A percentile compares a stretch with the other conserved stretches of the same genome.
Evolutionary conservation across 352 stramenopile genomes (phyloP).

Genomic region (Phytopythium montanum): DNA sequence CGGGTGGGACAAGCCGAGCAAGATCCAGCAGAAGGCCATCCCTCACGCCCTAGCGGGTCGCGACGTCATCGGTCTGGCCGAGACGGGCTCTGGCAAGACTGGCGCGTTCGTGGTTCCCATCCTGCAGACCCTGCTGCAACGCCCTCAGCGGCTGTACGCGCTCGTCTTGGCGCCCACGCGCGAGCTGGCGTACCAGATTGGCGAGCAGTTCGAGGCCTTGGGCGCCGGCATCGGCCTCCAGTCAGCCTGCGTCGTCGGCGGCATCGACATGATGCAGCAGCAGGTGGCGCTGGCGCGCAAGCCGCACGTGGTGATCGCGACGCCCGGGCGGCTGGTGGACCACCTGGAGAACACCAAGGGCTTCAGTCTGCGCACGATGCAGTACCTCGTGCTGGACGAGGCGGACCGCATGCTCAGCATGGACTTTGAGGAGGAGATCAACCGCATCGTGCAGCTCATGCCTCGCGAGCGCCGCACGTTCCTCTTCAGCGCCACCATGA

Average conservation of each 20-base stretch:
- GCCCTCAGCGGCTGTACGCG: constrained; percentile 87
- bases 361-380: constrained; percentile 90
- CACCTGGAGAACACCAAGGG: constrained; percentile 97
- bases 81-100: constrained; percentile 96
- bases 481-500: constrained; percentile 99
- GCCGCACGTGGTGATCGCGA: constrained; percentile 95
- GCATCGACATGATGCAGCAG: constrained; percentile 97
- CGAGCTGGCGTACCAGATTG: constrained; percentile 96
- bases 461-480: constrained; percentile 94
- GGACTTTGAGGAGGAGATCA: constrained; percentile 99
- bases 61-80: constrained; percentile 96
- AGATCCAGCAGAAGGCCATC: constrained; percentile 95
- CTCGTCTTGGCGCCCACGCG: constrained; percentile 92
- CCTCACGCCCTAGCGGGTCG: constrained; percentile 89
- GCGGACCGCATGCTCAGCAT: constrained; percentile 96
- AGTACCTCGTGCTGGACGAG: constrained; percentile 94
- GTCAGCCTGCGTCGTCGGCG: constrained; percentile 91
- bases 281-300: constrained; percentile 96
- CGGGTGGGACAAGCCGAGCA: constrained; percentile 92
- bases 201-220: constrained; percentile 92
- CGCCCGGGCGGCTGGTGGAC: constrained; percentile 91
- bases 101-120: constrained; percentile 94
- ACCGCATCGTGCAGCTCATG: constrained; percentile 97
- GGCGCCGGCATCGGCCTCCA: constrained; percentile 91
- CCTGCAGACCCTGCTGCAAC: constrained; percentile 89